Evolutionary conservation across 2,329 filamentous ascomycete species (phyloP).

Genomic region (Pseudocercospora ulei): DNA sequence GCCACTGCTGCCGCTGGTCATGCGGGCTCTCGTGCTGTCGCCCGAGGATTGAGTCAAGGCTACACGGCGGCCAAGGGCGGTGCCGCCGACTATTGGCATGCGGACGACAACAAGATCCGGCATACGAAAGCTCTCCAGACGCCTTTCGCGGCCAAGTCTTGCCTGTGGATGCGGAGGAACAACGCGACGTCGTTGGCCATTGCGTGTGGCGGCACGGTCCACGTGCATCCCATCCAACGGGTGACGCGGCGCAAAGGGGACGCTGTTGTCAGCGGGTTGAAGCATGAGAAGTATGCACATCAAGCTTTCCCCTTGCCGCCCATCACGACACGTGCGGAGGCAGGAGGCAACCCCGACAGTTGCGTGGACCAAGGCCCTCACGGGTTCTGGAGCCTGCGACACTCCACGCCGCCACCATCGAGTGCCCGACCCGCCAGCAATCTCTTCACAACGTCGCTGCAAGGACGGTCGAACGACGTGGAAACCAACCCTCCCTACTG

Average conservation of each 20-base stretch:
- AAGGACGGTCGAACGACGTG: slow-evolving; percentile 22
- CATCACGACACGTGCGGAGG: slow-evolving; percentile 18
- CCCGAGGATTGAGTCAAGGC: slow-evolving; percentile 63
- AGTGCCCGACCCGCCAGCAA: slow-evolving; percentile 5
- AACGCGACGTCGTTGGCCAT: slow-evolving; percentile 55
- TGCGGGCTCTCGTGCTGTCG: slow-evolving; percentile 57
- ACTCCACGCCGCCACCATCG: slow-evolving; percentile 11
- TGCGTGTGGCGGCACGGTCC: slow-evolving; percentile 55
- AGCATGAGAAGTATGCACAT: slow-evolving; percentile 26
- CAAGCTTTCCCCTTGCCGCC: slow-evolving; percentile 24
- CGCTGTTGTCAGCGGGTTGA: slow-evolving; percentile 45
- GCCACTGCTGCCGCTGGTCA: slow-evolving; percentile 42
- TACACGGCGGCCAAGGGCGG: slow-evolving; percentile 60
- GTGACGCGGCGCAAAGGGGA: slow-evolving; percentile 36
- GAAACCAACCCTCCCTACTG: slow-evolving; percentile 94
- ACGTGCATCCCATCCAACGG: slow-evolving; percentile 54
- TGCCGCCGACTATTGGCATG: slow-evolving; percentile 62
- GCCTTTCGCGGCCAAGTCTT: slow-evolving; percentile 46
- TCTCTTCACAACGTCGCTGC: background rate
- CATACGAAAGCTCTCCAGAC: slow-evolving; percentile 46
- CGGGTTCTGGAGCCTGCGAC: slow-evolving; percentile 37
- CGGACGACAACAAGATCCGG: slow-evolving; percentile 63
- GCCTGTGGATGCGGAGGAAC: slow-evolving; percentile 56
- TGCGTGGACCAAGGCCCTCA: slow-evolving; percentile 31
- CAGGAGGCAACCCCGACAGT: slow-evolving; percentile 9